Conservation (phyloP, 192 early-diverging fungal species). For the Backusella australiensis region DNA sequence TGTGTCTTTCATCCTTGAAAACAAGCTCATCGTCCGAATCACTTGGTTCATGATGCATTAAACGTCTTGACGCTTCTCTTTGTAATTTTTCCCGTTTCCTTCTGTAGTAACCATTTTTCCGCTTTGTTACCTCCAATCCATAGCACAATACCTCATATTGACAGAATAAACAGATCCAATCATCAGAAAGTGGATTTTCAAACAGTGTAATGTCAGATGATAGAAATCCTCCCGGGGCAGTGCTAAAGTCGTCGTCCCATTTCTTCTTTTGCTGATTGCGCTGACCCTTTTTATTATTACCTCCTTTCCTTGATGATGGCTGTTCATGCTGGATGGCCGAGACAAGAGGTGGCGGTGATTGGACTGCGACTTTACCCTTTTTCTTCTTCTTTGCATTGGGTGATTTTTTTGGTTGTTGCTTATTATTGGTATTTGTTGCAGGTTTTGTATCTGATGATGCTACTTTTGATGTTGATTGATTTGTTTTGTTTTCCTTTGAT, state of each 20-base stretch:
- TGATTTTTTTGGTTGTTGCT: not conserved
- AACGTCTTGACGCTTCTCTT: not conserved
- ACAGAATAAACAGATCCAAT: constrained; percentile 29
- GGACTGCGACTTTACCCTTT: not conserved
- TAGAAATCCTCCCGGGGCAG: not conserved
- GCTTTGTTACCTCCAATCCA: not conserved
- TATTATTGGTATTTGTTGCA: not conserved
- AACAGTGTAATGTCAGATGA: constrained; percentile 16
- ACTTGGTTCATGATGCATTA: not conserved
- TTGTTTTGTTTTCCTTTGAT: not conserved
- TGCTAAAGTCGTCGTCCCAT: not conserved
- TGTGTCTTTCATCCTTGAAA: not conserved
- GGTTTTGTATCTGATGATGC: not conserved
- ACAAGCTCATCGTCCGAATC: constrained; percentile 10
- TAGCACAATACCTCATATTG: constrained; percentile 19
- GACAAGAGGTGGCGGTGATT: not conserved
- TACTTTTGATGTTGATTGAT: not conserved
- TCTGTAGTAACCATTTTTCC: constrained; percentile 14
- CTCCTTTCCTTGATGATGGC: not conserved
- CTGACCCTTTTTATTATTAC: not conserved
- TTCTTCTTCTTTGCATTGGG: constrained; percentile 12
- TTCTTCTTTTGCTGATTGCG: constrained; percentile 3
- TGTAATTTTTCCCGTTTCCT: not conserved
- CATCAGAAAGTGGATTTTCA: constrained; percentile 12
- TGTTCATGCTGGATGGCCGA: too few relatives aligned